A percentile compares a stretch with the other conserved stretches of the same genome.
These are phyloP conservation scores for Chlorociboria aeruginascens DNA, from an alignment of 495 filamentous ascomycete genomes.

Conservation along the genomic window DNA sequence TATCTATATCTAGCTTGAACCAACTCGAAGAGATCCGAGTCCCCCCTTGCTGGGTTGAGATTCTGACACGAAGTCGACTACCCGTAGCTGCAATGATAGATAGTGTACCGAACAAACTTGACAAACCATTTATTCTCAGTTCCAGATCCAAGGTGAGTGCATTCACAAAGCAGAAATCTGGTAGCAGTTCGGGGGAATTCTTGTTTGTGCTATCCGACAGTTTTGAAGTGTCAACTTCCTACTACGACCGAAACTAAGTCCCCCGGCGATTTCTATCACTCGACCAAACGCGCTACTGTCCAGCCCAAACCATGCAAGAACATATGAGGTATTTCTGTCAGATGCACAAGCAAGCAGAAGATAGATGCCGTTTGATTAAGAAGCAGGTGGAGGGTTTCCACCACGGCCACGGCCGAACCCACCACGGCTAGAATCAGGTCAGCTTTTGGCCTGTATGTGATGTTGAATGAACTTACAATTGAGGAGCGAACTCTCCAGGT, in stretches of 20 bases:
- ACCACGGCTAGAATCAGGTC: conserved; percentile 51
- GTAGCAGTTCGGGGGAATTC: conserved; percentile 16
- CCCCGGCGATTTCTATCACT: conserved; percentile 39
- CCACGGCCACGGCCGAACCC: conserved; percentile 93
- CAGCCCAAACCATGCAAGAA: conserved; percentile 32
- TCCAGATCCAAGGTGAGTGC: too few species aligned
- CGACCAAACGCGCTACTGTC: conserved; percentile 34
- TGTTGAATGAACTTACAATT: conserved; percentile 49
- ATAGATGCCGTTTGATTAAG: conserved; percentile 30
- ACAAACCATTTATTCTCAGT: too few species aligned
- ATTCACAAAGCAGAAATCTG: neutral
- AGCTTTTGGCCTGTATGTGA: conserved; percentile 1
- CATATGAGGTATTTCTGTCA: conserved; percentile 35
- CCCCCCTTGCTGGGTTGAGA: too few species aligned
- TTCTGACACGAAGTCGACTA: too few species aligned
- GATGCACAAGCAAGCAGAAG: conserved; percentile 23
- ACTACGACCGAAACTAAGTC: conserved; percentile 24
- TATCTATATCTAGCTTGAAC: too few species aligned
- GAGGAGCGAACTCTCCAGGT: conserved; percentile 87
- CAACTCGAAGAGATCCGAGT: too few species aligned
- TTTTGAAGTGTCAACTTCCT: conserved; percentile 32
- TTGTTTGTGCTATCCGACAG: conserved; percentile 22
- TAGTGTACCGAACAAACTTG: too few species aligned
- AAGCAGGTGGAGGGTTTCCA: conserved; percentile 56
- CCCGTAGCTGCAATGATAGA: too few species aligned